Base-by-base conservation (phyloP, 2,329 filamentous ascomycete genomes). In the Hypoxylon sp. region DNA sequence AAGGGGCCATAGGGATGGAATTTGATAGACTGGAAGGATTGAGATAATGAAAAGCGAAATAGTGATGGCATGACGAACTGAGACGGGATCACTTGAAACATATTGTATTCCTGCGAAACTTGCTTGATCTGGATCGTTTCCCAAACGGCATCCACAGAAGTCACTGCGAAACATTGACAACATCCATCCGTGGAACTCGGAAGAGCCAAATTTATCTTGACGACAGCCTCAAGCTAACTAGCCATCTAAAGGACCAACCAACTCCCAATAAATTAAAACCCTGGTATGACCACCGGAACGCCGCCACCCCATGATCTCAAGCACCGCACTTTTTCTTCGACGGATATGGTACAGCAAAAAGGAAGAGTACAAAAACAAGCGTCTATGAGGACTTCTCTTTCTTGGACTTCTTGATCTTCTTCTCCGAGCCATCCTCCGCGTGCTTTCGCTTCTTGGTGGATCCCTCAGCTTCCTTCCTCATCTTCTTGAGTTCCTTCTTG, bases 401-500 rank as follows among this genome's bases (percentile, higher is more conserved):
- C 83, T 90, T 89, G 75, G 84, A 82, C 79, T 87, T 87, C 77
- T 90, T 91, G 59, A 68, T 74, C 71, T 76, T 86, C 77, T 85
- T 84, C 78, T 86, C 85, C 76, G 85, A 81, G 68, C 81, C 84
- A 69, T 88, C 88, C 64, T 87, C 90, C 50, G 87, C 87, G 64
- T 84, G 83, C 81, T 91, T 91, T 76, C 89, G 86, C 85, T 92
- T 92, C 86, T 92, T 92, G 72, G 79, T 75, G 64, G 74, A 76
- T 19, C 75, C 61, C 70, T 85, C 81, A 56, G 77, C 74, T 63
- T 80, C 79, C 80, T 90, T 91, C 79, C 86, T 87, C 61, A 85
- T 80, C 82, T 91, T 91, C 84, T 92, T 92, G 72, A 90, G 77
- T 48, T 91, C 89, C 81, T 92, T 92, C 84, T 92, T 92, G 82